Evolutionary conservation across 2,329 filamentous ascomycete species (phyloP).

Genomic region (Rhynchosporium graminicola): DNA sequence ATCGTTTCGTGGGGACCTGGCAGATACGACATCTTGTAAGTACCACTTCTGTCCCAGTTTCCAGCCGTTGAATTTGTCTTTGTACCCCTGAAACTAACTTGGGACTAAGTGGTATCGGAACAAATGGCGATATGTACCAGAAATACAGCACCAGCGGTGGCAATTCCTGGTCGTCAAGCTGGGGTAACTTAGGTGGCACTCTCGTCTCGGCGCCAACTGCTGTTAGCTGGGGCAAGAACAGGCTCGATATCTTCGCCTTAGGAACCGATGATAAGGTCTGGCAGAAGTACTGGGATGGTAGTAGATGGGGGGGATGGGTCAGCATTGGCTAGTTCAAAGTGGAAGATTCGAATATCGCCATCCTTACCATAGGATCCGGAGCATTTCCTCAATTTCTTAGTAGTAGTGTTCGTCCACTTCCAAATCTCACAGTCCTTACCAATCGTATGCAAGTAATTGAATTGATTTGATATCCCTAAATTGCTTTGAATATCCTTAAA

Average conservation of each 20-base stretch:
- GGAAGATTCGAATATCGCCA: not conserved
- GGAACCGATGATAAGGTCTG: constrained; percentile 11
- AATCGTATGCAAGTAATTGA: too few relatives aligned
- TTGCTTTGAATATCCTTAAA: too few relatives aligned
- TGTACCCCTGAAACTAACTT: not conserved
- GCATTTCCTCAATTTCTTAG: too few relatives aligned
- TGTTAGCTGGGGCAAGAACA: constrained; percentile 9
- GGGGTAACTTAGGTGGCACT: constrained; percentile 15
- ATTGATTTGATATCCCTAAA: too few relatives aligned
- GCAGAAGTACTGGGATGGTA: constrained; percentile 13
- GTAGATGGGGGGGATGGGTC: constrained; percentile 4
- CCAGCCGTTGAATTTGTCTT: not conserved
- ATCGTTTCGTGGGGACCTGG: constrained; percentile 31
- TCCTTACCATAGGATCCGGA: not conserved
- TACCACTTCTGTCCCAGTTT: not conserved
- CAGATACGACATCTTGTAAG: constrained; percentile 31
- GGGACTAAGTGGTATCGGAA: constrained; percentile 21
- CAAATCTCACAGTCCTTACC: too few relatives aligned
- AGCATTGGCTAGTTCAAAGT: not conserved
- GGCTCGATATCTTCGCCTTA: constrained; percentile 17
- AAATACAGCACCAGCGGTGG: constrained; percentile 10
- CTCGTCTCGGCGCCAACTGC: constrained; percentile 15
- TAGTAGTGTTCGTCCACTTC: too few relatives aligned
- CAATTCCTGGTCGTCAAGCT: constrained; percentile 12
- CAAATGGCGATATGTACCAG: constrained; percentile 25